Evolutionary conservation across 768 basidiomycete genomes (phyloP).

Genomic region (Tricholoma sp.): DNA sequence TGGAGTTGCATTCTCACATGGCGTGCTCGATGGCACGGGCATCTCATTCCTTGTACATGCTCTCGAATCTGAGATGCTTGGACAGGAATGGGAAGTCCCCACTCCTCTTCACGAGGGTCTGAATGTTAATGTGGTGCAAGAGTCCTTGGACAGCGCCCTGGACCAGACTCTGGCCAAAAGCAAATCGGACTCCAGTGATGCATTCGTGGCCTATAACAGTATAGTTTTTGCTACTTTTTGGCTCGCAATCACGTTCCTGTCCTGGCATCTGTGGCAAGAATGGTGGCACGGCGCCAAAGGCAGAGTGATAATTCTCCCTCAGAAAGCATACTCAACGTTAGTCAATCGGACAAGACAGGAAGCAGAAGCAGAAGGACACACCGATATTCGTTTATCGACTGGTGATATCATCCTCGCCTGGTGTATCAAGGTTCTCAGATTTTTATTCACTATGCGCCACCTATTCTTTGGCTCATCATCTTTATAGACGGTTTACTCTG

Average conservation of each 20-base stretch:
- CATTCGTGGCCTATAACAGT: conserved; percentile 9
- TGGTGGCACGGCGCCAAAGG: conserved; percentile 33
- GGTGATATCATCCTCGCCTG: conserved; percentile 39
- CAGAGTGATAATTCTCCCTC: conserved; percentile 29
- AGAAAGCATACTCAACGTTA: conserved; percentile 21
- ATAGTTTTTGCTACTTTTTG: conserved; percentile 25
- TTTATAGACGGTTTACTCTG: background rate
- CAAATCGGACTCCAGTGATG: background rate
- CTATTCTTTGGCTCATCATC: background rate
- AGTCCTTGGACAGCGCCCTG: conserved; percentile 18
- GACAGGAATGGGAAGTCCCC: conserved; percentile 33
- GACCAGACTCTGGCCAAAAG: background rate
- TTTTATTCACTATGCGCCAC: background rate
- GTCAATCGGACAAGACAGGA: conserved; percentile 26
- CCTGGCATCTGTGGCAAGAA: conserved; percentile 30
- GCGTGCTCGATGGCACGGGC: conserved; percentile 38
- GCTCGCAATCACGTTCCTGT: conserved; percentile 25
- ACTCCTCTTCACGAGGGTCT: conserved; percentile 26
- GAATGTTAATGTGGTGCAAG: conserved; percentile 29
- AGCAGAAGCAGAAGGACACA: conserved; percentile 14
- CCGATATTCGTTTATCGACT: conserved; percentile 21
- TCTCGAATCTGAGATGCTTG: conserved; percentile 34
- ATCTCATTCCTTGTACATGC: conserved; percentile 32
- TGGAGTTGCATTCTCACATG: conserved; percentile 37
- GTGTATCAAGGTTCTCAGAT: conserved; percentile 30